Evolutionary conservation across 306 rosid species (phyloP).

Genomic region (Medicago lupulina): DNA sequence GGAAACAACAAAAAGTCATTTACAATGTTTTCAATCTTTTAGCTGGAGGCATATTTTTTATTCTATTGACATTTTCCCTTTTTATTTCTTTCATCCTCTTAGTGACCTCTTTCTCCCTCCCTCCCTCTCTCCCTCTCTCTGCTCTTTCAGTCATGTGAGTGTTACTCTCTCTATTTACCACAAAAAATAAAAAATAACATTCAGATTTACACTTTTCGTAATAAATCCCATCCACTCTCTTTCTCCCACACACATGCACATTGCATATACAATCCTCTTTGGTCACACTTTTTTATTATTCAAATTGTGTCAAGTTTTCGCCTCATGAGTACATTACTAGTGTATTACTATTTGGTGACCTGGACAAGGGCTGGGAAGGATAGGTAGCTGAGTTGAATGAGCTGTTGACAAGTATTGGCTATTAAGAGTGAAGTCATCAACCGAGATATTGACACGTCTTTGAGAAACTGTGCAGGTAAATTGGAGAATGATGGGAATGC

Average conservation of each 20-base stretch:
- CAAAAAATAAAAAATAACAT: background rate
- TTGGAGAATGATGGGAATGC: constrained; percentile 48
- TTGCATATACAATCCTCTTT: background rate
- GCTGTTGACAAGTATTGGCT: constrained; percentile 26
- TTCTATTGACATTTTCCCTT: background rate
- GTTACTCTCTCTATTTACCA: background rate
- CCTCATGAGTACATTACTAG: constrained; percentile 4
- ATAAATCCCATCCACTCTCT: background rate
- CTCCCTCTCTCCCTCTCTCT: background rate
- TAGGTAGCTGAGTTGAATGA: constrained; percentile 12
- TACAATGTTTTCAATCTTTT: constrained; percentile 5
- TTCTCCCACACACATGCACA: constrained; percentile 4
- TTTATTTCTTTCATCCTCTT: background rate
- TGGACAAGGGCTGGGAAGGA: constrained; percentile 13
- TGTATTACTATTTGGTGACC: background rate
- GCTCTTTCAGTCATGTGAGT: background rate
- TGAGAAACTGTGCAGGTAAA: constrained; percentile 48
- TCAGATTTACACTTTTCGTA: background rate
- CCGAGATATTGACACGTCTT: constrained; percentile 15
- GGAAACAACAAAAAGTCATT: background rate
- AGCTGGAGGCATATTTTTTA: background rate
- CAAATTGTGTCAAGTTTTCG: constrained; percentile 7
- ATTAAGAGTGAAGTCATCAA: background rate
- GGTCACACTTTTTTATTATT: background rate
- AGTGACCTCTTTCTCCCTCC: background rate